Evolutionary conservation across 352 stramenopile genomes (phyloP).

Genomic region (Pythium volutum): DNA sequence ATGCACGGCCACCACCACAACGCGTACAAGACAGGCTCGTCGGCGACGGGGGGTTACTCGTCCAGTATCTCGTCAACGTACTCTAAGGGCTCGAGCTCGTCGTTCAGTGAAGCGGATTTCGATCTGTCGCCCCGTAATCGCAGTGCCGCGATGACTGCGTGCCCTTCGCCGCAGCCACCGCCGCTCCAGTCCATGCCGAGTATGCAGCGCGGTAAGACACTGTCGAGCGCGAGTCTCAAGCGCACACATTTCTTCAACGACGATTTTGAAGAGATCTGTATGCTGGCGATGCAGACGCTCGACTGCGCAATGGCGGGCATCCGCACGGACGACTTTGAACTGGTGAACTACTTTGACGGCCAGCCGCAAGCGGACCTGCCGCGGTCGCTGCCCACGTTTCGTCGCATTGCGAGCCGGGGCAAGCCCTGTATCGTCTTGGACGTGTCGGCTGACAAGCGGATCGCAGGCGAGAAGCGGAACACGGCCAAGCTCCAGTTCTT

Average conservation of each 20-base stretch:
- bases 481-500: conserved; percentile 87
- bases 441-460: conserved; percentile 84
- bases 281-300: conserved; percentile 85
- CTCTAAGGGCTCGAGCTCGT: conserved; percentile 26
- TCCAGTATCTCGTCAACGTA: conserved; percentile 24
- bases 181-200: conserved; percentile 18
- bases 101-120: conserved; percentile 26
- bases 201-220: neutral
- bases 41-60: conserved; percentile 9
- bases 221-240: conserved; percentile 17
- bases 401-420: conserved; percentile 75
- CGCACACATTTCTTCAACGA: conserved; percentile 87
- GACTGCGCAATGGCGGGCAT: conserved; percentile 85
- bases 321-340: conserved; percentile 84
- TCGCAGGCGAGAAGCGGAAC: conserved; percentile 83
- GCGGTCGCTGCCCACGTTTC: conserved; percentile 81
- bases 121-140: conserved; percentile 27
- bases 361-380: conserved; percentile 52
- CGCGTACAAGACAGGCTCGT: conserved; percentile 18
- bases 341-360: conserved; percentile 77
- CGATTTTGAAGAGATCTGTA: conserved; percentile 87
- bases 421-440: conserved; percentile 88
- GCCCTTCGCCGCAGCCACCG: conserved; percentile 21
- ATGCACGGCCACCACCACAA: conserved; percentile 1
- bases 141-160: conserved; percentile 36